These are phyloP conservation scores for Flueggea neowawraea DNA, from an alignment of 441 rosid genomes.

Conservation along the genomic window DNA sequence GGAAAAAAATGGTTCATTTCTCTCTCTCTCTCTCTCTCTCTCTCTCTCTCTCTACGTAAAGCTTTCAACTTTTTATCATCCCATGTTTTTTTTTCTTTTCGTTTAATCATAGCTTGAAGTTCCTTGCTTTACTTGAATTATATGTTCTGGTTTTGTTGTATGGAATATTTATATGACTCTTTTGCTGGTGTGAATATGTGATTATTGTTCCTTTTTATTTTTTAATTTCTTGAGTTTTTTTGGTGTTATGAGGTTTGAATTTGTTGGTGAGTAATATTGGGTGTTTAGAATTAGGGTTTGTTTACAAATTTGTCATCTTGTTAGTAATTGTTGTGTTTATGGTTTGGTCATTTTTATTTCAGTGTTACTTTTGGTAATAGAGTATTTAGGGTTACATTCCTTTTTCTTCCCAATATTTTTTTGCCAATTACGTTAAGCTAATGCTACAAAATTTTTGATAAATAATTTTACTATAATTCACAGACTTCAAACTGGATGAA, in stretches of 20 bases:
- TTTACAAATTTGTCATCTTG: slow-evolving; percentile 3
- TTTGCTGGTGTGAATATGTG: slow-evolving; percentile 5
- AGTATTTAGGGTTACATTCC: no score
- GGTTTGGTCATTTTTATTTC: neutral
- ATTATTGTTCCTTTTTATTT: neutral
- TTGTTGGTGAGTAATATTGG: slow-evolving; percentile 2
- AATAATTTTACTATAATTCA: no score
- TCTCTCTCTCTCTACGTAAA: neutral
- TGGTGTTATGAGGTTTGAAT: slow-evolving; percentile 8
- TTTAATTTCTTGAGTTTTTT: no score
- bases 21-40: no score
- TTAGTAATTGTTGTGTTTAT: slow-evolving; percentile 12
- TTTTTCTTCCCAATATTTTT: no score
- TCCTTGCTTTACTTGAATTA: slow-evolving; percentile 1
- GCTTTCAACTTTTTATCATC: neutral
- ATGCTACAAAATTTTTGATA: no score
- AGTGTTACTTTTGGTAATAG: no score
- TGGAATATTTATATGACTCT: neutral
- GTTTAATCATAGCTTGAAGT: neutral
- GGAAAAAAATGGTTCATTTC: slow-evolving; percentile 81
- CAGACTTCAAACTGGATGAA: no score
- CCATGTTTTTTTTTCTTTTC: neutral
- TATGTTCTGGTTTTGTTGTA: slow-evolving; percentile 8
- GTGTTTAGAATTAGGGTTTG: slow-evolving; percentile 16
- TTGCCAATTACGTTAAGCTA: no score